These are phyloP conservation scores for Pseudonectria foliicola DNA, from an alignment of 2,329 filamentous ascomycete species.

Conservation along the genomic window DNA sequence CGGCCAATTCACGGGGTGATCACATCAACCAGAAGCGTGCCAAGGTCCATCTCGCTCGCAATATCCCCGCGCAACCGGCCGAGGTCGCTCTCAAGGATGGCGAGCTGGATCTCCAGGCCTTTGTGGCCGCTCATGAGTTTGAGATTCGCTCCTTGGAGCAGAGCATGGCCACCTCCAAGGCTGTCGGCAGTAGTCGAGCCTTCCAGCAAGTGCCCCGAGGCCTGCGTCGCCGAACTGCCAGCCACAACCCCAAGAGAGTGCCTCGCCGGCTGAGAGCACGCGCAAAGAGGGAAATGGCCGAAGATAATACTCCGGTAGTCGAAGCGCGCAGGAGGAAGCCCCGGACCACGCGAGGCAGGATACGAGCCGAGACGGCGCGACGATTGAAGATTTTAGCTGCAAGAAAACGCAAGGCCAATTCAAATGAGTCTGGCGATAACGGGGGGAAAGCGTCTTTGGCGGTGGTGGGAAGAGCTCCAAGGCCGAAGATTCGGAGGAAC, in stretches of 20 bases:
- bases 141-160: constrained; percentile 81
- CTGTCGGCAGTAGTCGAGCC: constrained; percentile 56
- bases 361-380: constrained; percentile 71
- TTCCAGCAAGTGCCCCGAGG: constrained; percentile 87
- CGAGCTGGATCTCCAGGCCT: constrained; percentile 77
- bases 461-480: constrained; percentile 26
- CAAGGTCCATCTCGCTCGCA: constrained; percentile 40
- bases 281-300: constrained; percentile 67
- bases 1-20: constrained; percentile 19
- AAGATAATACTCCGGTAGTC: constrained; percentile 85
- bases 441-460: constrained; percentile 8
- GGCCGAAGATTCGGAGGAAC: constrained; percentile 65
- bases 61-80: constrained; percentile 43
- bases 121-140: constrained; percentile 77
- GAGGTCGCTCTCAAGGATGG: constrained; percentile 56
- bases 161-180: constrained; percentile 70
- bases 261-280: constrained; percentile 67
- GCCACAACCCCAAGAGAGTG: constrained; percentile 88
- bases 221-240: constrained; percentile 80
- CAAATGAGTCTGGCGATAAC: constrained; percentile 22
- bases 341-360: constrained; percentile 46
- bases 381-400: constrained; percentile 57
- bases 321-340: constrained; percentile 57
- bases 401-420: constrained; percentile 41
- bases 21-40: constrained; percentile 34